Percentiles rank a stretch among this genome's conserved stretches.
Conservation (phyloP, 2,329 filamentous ascomycete genomes). For the Cercospora nicotianae region DNA sequence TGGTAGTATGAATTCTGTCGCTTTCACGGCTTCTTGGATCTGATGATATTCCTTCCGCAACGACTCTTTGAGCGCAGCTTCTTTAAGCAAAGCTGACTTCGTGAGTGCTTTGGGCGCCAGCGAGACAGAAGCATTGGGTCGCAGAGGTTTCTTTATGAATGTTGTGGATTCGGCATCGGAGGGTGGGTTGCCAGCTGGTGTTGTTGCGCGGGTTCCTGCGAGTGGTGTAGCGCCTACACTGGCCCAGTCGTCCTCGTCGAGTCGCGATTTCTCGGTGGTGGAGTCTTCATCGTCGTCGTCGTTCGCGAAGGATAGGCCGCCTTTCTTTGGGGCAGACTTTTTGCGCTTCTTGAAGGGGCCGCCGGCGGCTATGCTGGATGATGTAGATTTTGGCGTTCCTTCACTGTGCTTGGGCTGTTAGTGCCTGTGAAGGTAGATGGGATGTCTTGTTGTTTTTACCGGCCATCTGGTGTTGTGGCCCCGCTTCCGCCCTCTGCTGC, state of each 20-base stretch:
- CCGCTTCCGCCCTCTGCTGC: constrained; percentile 65
- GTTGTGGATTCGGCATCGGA: constrained; percentile 12
- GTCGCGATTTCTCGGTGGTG: not conserved
- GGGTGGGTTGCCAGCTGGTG: constrained; percentile 3
- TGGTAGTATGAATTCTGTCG: constrained; percentile 83
- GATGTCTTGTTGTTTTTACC: constrained; percentile 50
- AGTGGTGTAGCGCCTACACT: constrained; percentile 4
- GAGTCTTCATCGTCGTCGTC: constrained; percentile 62
- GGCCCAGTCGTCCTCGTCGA: constrained; percentile 4
- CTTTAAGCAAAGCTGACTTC: constrained; percentile 73
- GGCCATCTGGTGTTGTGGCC: constrained; percentile 56
- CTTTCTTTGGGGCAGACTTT: constrained; percentile 52
- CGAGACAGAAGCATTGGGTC: constrained; percentile 61
- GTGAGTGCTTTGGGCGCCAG: constrained; percentile 73
- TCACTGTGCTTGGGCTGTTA: constrained; percentile 61
- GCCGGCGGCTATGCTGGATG: constrained; percentile 1
- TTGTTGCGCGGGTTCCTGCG: constrained; percentile 5
- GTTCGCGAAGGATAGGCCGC: constrained; percentile 66
- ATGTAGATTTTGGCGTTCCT: constrained; percentile 48
- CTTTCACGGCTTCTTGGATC: constrained; percentile 83
- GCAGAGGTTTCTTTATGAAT: constrained; percentile 50
- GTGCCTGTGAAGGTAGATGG: constrained; percentile 33
- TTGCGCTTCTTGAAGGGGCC: constrained; percentile 57
- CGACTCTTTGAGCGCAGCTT: constrained; percentile 73
- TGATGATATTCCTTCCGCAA: constrained; percentile 77